These are phyloP conservation scores for Sclerotinia trifoliorum DNA, from an alignment of 2,329 filamentous ascomycete genomes.

Conservation along the genomic window DNA sequence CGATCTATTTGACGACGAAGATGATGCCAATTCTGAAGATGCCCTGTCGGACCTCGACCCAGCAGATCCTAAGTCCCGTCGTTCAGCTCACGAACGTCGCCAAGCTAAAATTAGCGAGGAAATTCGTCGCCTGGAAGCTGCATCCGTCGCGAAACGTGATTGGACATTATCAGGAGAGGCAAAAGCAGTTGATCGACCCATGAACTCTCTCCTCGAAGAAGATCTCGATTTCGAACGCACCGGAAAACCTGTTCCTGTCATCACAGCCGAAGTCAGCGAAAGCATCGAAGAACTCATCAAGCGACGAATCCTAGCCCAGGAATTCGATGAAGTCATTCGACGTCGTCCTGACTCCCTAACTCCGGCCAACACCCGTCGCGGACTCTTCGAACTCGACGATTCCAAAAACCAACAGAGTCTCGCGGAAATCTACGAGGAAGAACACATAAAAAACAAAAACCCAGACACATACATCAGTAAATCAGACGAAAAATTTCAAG, in stretches of 20 bases:
- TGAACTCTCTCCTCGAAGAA: constrained; percentile 91
- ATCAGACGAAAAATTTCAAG: constrained; percentile 76
- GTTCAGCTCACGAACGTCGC: constrained; percentile 81
- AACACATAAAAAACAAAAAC: constrained; percentile 76
- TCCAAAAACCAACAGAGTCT: constrained; percentile 83
- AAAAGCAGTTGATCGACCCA: constrained; percentile 72
- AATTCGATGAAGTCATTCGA: constrained; percentile 89
- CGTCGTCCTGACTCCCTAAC: constrained; percentile 73
- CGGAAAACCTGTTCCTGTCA: constrained; percentile 91
- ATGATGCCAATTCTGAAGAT: constrained; percentile 61
- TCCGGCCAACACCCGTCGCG: constrained; percentile 61
- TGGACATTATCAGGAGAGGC: constrained; percentile 93
- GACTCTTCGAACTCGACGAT: constrained; percentile 73
- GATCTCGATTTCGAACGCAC: constrained; percentile 94
- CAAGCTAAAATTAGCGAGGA: constrained; percentile 85
- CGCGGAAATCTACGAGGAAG: constrained; percentile 91
- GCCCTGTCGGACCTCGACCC: constrained; percentile 65
- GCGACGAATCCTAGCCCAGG: constrained; percentile 79
- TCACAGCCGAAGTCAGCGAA: constrained; percentile 87
- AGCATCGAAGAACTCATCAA: constrained; percentile 94
- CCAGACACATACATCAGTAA: constrained; percentile 76
- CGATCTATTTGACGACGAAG: constrained; percentile 84
- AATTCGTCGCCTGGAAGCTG: constrained; percentile 86
- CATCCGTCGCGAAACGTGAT: constrained; percentile 82
- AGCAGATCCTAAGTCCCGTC: constrained; percentile 68